These are phyloP conservation scores for Lactarius hengduanensis DNA, from an alignment of 768 basidiomycete species.

Conservation along the genomic window DNA sequence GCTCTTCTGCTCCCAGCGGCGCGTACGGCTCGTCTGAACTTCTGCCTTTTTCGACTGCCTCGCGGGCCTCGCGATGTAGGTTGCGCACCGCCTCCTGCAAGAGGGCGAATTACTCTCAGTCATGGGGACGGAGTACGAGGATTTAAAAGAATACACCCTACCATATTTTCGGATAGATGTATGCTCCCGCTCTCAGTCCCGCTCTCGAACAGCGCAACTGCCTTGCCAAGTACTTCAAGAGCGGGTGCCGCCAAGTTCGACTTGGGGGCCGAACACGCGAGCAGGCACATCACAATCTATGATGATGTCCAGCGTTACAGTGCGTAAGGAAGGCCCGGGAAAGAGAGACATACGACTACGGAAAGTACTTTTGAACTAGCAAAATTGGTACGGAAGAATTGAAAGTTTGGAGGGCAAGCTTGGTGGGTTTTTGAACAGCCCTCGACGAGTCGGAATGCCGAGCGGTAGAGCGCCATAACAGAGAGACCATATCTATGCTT, in stretches of 20 bases:
- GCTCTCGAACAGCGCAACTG: constrained; percentile 36
- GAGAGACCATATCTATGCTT: constrained; percentile 66
- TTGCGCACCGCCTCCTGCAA: constrained; percentile 35
- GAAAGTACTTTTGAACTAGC: constrained; percentile 70
- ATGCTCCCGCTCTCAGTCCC: constrained; percentile 31
- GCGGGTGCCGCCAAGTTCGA: constrained; percentile 40
- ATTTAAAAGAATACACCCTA: not conserved
- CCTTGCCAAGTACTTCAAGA: constrained; percentile 38
- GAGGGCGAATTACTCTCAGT: not conserved
- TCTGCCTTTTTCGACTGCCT: constrained; percentile 32
- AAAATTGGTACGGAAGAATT: constrained; percentile 47
- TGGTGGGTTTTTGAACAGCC: constrained; percentile 46
- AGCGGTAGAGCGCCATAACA: constrained; percentile 69
- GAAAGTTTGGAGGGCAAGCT: constrained; percentile 36
- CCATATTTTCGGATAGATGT: constrained; percentile 32
- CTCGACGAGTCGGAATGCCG: constrained; percentile 63
- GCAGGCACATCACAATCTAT: constrained; percentile 46
- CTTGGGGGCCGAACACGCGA: constrained; percentile 40
- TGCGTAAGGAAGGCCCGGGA: not conserved
- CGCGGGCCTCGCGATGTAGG: constrained; percentile 35
- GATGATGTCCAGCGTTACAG: not conserved
- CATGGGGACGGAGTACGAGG: not conserved
- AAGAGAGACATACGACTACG: constrained; percentile 51
- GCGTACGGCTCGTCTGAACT: constrained; percentile 16
- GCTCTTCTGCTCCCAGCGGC: constrained; percentile 30